A percentile compares a stretch with the other conserved stretches of the same genome.
Evolutionary conservation across 1,284 basidiomycete species (phyloP).

Genomic region (Tilletia walkeri): DNA sequence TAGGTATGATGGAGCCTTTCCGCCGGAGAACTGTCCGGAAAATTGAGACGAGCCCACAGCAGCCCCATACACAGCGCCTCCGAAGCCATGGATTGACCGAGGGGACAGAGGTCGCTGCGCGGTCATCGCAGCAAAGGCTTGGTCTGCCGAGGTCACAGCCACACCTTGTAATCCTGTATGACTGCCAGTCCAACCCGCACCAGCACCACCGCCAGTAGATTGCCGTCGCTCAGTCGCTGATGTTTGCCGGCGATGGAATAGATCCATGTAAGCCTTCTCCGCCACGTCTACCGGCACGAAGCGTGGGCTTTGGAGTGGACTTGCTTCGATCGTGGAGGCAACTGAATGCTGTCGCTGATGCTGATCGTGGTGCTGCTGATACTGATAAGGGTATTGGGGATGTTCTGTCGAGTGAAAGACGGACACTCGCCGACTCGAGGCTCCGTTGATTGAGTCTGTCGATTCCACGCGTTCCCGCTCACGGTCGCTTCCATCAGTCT

Average conservation of each 20-base stretch:
- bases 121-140: too few species aligned
- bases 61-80: too few species aligned
- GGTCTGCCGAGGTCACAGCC: too few species aligned
- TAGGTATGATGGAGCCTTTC: neutral
- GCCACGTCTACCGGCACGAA: neutral
- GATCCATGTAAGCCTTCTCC: neutral
- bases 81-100: too few species aligned
- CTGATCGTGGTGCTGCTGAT: neutral
- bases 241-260: neutral
- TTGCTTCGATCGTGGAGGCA: neutral
- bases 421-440: neutral
- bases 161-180: too few species aligned
- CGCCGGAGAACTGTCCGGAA: neutral
- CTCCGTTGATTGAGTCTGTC: neutral
- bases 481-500: neutral
- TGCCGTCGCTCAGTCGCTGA: neutral
- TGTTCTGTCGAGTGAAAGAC: neutral
- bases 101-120: too few species aligned
- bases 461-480: neutral
- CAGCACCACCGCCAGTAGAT: too few species aligned
- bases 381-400: neutral
- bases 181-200: too few species aligned
- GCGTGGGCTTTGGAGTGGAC: neutral
- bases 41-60: neutral
- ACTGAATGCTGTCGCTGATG: too few species aligned